These are phyloP conservation scores for Auricularia heimuer DNA, from an alignment of 768 basidiomycete genomes.

Conservation along the genomic window DNA sequence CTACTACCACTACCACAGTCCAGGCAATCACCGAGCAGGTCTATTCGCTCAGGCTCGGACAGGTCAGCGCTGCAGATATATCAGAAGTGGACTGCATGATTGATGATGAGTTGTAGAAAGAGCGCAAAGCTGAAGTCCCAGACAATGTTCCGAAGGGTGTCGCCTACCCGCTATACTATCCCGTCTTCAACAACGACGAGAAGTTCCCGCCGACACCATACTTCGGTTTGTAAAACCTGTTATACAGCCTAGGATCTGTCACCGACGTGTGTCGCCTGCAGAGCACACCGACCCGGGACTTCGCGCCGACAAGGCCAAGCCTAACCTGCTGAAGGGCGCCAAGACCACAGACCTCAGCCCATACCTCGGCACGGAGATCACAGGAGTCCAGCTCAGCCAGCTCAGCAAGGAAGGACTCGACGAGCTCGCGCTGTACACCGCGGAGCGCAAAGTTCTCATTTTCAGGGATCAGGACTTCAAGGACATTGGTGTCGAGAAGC, in stretches of 20 bases:
- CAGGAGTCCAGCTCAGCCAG: constrained; percentile 43
- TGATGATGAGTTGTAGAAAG: too few species aligned
- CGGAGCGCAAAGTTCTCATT: constrained; percentile 42
- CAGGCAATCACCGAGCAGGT: too few species aligned
- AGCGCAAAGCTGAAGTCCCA: too few species aligned
- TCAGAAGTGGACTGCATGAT: too few species aligned
- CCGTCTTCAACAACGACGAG: constrained; percentile 36
- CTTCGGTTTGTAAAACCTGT: constrained; percentile 27
- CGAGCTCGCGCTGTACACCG: constrained; percentile 42
- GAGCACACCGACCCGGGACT: constrained; percentile 36
- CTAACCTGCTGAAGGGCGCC: constrained; percentile 34
- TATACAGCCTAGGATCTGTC: too few species aligned
- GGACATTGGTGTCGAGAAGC: constrained; percentile 40
- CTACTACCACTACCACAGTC: too few species aligned
- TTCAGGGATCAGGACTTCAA: constrained; percentile 58
- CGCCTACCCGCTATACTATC: constrained; percentile 41
- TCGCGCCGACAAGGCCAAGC: constrained; percentile 41
- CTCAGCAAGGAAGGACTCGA: constrained; percentile 42
- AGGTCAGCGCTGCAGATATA: too few species aligned
- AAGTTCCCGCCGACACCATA: constrained; percentile 41
- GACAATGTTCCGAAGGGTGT: constrained; percentile 23
- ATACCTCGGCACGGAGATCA: constrained; percentile 42
- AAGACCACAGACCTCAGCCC: constrained; percentile 34
- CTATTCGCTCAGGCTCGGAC: too few species aligned
- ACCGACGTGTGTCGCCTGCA: constrained; percentile 5